Base-by-base conservation (phyloP, 1,139 yeast species). In the Yamadazyma atlantica region DNA sequence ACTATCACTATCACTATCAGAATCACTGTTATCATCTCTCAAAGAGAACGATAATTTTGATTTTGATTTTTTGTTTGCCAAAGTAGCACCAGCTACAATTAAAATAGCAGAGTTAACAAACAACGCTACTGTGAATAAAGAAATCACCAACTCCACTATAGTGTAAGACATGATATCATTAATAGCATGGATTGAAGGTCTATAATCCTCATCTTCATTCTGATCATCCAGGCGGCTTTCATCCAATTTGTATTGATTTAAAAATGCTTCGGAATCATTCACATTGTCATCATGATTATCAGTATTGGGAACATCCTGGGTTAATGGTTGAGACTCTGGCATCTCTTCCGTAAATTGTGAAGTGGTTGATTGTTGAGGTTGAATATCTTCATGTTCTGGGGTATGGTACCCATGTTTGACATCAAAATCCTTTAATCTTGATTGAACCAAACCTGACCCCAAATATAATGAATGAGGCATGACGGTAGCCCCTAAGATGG, bases 401-500 rank as follows among this genome's bases (percentile, higher is more conserved):
- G 51, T 54, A 51, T 66, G 75, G 54, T 66, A 65, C 14, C 89
- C 90, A 48, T 79, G 69, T 51, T 79, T 76, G 12, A 77, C 60
- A 58, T 92, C 98, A 53, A 73, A 90, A 32, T 89, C 96, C 47
- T 80, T 74, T 44, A 92, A 69, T 43, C 98, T 75, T 2, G 97
- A 85, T 58, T 90, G 96, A 8, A 92, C 97, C 40, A 92, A 73
- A 1, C 97, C 96, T 0, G 95, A 85, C 1, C 98, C 98, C 40
- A 92, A 68, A 56, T 86, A 92, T 32, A 92, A 68, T 1, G 95
- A 85, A 59, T 92, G 98, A 3, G 98, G 98, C 98, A 92, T 92
- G 22, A 92, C 95, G 1, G 97, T 94, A 21, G 97, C 97, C 15
- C 98, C 98, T 38, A 92, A 69, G 38, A 92, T 85, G 16, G 97